Conservation (phyloP, 345 rosid genomes). For the Arabidopsis thaliana region DNA sequence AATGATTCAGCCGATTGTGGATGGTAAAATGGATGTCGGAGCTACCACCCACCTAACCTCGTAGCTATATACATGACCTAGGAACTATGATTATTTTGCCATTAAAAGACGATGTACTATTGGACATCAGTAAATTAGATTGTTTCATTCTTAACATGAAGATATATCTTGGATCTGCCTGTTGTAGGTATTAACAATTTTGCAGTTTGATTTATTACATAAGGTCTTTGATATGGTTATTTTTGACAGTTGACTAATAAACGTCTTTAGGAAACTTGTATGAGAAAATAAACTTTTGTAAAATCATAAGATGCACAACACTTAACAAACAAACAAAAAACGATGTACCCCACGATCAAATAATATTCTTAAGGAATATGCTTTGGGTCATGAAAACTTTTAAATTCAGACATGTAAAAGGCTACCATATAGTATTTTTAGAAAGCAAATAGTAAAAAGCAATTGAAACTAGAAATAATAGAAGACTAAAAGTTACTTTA, state of each 20-base stretch:
- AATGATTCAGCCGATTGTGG: no score
- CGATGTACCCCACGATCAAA: slow-evolving; percentile 16
- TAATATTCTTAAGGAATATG: slow-evolving; percentile 43
- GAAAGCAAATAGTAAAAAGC: slow-evolving; percentile 22
- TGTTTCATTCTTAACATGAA: no score
- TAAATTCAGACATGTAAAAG: slow-evolving; percentile 30
- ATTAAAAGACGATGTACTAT: no score
- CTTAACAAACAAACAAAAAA: background rate
- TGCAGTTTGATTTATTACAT: no score
- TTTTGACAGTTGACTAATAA: background rate
- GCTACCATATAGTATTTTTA: slow-evolving; percentile 2
- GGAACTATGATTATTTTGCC: no score
- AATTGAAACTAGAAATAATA: slow-evolving; percentile 18
- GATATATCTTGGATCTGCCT: no score
- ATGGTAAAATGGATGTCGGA: no score
- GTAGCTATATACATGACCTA: no score
- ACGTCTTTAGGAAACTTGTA: background rate
- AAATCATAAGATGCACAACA: background rate
- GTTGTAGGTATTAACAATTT: no score
- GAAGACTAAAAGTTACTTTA: slow-evolving; percentile 35
- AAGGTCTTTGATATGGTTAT: background rate
- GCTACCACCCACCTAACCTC: no score
- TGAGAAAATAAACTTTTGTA: background rate
- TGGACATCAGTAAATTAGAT: no score
- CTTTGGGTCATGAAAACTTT: slow-evolving; percentile 24